Base-by-base conservation (phyloP, 1,139 yeast genomes). In the Suhomyces chickasaworum region DNA sequence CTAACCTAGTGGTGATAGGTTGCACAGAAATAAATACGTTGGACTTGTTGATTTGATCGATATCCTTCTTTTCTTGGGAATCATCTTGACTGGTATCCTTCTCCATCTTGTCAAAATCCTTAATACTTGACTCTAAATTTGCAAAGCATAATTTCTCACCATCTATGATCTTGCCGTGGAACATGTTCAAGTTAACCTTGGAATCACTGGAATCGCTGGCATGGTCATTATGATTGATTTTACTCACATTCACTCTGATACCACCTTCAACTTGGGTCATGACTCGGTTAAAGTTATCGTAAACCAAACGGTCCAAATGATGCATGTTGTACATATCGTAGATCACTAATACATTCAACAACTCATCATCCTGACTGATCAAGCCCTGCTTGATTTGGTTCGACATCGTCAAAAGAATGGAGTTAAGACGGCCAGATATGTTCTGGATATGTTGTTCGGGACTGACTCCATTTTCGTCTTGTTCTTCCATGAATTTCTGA, bases 191-290 rank as follows among this genome's bases (percentile, higher is more conserved):
- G 47, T 80, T 79, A 30, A 80, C 71, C 38, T 59, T 63, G 31
- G 44, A 38, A 16, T 31, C 41, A 15, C 44, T 39, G 9, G 33
- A 1, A 12, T 21, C 18, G 22, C 30, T 18, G 15, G 32, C 13
- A 17, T 46, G 58, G 46, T 52, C 47, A 59, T 79, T 68, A 58
- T 80, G 77, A 67, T 77, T 69, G 53, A 69, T 71, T 66, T 81
- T 78, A 56, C 74, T 76, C 7, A 83, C 81, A 50, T 74, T 73
- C 13, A 84, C 79, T 44, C 78, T 73, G 39, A 85, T 89, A 10
- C 89, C 91, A 31, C 97, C 97, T 63, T 91, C 97, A 13, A 91
- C 97, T 65, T 91, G 97, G 53, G 79, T 78, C 85, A 90, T 83
- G n/a, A 89, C 97, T 46, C 78, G 76, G 57, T 83, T 84, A 65